Conservation (phyloP, 495 filamentous ascomycete species). For the Penicillium canariense region DNA sequence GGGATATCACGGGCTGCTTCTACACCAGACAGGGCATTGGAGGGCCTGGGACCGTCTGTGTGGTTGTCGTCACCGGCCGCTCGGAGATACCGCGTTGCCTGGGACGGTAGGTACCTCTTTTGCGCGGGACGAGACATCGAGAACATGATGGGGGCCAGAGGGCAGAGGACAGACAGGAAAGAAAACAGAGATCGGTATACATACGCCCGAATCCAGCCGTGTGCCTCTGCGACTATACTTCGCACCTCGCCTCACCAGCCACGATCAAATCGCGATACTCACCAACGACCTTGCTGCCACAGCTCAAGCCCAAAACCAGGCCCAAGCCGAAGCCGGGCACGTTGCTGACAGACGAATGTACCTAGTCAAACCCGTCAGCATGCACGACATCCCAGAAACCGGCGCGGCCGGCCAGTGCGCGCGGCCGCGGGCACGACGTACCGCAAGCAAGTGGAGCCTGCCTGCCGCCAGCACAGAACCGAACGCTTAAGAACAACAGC, state of each 20-base stretch:
- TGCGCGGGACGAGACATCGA: no score
- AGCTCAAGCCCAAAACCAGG: not conserved
- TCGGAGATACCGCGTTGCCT: not conserved
- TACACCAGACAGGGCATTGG: no score
- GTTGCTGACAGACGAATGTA: not conserved
- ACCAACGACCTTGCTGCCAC: not conserved
- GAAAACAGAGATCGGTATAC: not conserved
- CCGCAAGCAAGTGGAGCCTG: not conserved
- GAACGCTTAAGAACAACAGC: not conserved
- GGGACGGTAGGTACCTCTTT: no score
- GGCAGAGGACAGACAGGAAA: not conserved
- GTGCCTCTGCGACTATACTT: not conserved
- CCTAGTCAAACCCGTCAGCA: conserved; percentile 16
- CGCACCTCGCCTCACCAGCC: not conserved
- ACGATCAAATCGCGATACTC: not conserved
- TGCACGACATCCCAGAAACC: conserved; percentile 22
- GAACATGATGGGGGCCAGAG: not conserved
- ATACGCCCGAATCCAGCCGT: not conserved
- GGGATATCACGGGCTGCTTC: no score
- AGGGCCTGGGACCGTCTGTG: not conserved
- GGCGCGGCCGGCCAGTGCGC: conserved; percentile 7
- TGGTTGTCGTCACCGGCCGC: not conserved
- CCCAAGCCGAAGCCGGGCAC: not conserved
- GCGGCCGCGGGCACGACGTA: not conserved
- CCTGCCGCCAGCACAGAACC: not conserved